A percentile compares a stretch with the other conserved stretches of the same genome.
phyloP scores from a whole-genome alignment of 140 eudicot genomes.

The Stevia rebaudiana region DNA sequence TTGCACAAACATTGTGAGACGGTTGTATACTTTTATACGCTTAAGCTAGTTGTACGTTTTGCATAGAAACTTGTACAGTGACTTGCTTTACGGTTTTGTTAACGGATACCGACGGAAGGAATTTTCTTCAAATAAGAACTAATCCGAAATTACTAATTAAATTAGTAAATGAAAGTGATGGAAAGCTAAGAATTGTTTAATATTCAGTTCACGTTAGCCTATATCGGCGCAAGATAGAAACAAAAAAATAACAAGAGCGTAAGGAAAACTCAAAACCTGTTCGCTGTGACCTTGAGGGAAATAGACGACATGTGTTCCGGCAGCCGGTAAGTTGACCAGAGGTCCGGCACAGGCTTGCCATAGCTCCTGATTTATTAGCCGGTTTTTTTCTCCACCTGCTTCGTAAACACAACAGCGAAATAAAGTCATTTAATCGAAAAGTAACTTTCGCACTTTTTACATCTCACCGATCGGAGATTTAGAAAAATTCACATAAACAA shows the following conservation, averaged over 20 bases:
- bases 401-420: neutral
- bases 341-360: slow-evolving; percentile 99
- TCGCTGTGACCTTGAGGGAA: slow-evolving; percentile 99
- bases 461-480: slow-evolving; percentile 4
- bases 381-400: slow-evolving; percentile 57
- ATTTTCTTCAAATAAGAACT: neutral
- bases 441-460: neutral
- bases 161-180: neutral
- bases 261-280: slow-evolving; percentile 50
- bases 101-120: neutral
- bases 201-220: slow-evolving; percentile 17
- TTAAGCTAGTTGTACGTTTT: slow-evolving; percentile 16
- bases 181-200: slow-evolving; percentile 15
- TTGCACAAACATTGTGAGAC: too few relatives aligned
- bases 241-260: neutral
- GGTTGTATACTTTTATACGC: too few relatives aligned
- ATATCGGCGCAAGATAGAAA: slow-evolving; percentile 36
- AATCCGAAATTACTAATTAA: neutral
- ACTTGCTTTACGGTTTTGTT: neutral
- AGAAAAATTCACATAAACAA: neutral
- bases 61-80: slow-evolving; percentile 15
- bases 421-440: neutral
- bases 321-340: slow-evolving; percentile 91
- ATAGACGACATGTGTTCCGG: slow-evolving; percentile 96
- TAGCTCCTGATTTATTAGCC: slow-evolving; percentile 64